A percentile compares a stretch with the other conserved stretches of the same genome.
phyloP scores from a whole-genome alignment of 805 yeast genomes.

The Candida sanyiensis region DNA sequence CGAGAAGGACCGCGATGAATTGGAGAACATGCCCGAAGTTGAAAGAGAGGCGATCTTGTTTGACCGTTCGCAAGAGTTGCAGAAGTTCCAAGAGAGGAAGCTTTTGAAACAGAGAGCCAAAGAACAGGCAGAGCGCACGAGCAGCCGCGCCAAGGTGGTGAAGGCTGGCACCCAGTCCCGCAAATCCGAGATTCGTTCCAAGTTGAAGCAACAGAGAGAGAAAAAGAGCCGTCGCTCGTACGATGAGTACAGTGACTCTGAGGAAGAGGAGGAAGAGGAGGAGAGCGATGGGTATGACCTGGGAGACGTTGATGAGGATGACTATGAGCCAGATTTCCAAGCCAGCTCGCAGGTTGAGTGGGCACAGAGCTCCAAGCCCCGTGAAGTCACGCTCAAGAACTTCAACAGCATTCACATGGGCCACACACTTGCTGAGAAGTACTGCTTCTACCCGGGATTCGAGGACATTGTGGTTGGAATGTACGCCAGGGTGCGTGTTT shows the following conservation, averaged over 20 bases:
- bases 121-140: conserved; percentile 40
- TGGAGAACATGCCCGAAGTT: conserved; percentile 77
- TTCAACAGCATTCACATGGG: conserved; percentile 73
- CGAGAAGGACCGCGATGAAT: conserved; percentile 62
- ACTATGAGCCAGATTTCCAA: conserved; percentile 37
- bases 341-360: conserved; percentile 44
- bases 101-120: conserved; percentile 78
- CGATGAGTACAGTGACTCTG: conserved; percentile 37
- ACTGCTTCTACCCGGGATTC: conserved; percentile 78
- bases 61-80: conserved; percentile 90
- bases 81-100: conserved; percentile 77
- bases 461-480: conserved; percentile 64
- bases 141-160: conserved; percentile 25
- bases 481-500: conserved; percentile 75
- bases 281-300: conserved; percentile 31
- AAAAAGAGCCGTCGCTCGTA: conserved; percentile 36
- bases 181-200: conserved; percentile 53
- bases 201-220: conserved; percentile 71
- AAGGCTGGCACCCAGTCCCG: conserved; percentile 29
- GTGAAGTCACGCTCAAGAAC: conserved; percentile 50
- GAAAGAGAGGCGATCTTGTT: conserved; percentile 87
- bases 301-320: conserved; percentile 38
- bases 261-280: conserved; percentile 41
- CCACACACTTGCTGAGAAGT: conserved; percentile 67
- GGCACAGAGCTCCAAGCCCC: conserved; percentile 40